Conservation (phyloP, 176 grass and related monocot genomes). For the Typha latifolia region DNA sequence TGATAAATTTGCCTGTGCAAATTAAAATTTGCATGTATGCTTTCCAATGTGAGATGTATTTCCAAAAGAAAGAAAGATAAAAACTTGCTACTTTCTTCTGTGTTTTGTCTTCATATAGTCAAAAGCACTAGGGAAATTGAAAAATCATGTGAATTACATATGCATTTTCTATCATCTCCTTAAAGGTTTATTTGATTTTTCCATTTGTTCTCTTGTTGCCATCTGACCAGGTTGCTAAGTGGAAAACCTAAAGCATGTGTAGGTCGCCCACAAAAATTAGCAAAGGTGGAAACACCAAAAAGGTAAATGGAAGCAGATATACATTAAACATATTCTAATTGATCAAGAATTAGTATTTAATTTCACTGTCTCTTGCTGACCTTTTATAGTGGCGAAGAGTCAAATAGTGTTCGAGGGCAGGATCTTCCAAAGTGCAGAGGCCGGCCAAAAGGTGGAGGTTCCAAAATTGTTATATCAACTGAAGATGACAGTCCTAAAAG, state of each 20-base stretch:
- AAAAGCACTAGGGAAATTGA: too few relatives aligned
- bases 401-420: neutral
- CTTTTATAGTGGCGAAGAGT: slow-evolving; percentile 24
- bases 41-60: too few relatives aligned
- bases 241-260: slow-evolving; percentile 18
- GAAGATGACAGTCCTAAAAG: slow-evolving; percentile 20
- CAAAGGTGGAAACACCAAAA: slow-evolving; percentile 20
- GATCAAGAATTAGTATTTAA: neutral
- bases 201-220: neutral
- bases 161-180: too few relatives aligned
- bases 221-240: slow-evolving; percentile 22
- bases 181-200: slow-evolving; percentile 11
- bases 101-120: too few relatives aligned
- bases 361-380: slow-evolving; percentile 6
- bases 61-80: too few relatives aligned
- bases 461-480: slow-evolving; percentile 21
- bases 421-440: slow-evolving; percentile 40
- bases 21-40: too few relatives aligned
- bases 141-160: too few relatives aligned
- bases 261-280: slow-evolving; percentile 12
- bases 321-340: slow-evolving; percentile 3
- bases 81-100: too few relatives aligned
- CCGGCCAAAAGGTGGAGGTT: slow-evolving; percentile 23
- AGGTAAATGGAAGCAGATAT: slow-evolving; percentile 18
- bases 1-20: too few relatives aligned